Base-by-base conservation (phyloP, 2,329 filamentous ascomycete species). In the Pseudocercospora crystallina region DNA sequence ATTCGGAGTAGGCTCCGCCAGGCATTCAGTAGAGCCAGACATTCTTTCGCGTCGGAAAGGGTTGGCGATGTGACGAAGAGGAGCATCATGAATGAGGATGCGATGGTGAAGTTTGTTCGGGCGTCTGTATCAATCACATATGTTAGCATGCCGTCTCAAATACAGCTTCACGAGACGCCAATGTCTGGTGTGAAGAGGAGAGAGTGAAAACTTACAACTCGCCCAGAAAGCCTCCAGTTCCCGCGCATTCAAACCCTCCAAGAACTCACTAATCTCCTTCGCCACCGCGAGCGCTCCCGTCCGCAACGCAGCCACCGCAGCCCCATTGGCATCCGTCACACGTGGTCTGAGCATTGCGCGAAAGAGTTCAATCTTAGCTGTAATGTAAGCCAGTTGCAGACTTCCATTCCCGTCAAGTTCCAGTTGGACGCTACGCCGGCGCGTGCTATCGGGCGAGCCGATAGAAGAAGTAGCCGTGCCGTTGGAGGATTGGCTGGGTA, bases 291-390 rank as follows among this genome's bases (percentile, higher is more conserved):
- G 43, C 1, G 66, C 66, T 5, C 65, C 66, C 1, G 61, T 66
- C 4, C 66, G 58, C 8, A 69, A 34, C 1, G 66, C 66, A n/a
- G 58, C 56, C 14, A 65, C 58, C 1, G 65, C 66, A 8, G 55
- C 56, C 2, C 59, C 55, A 43, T 60, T 65, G 8, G 60, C 51
- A 40, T 66, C 62, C 10, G 61, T 61, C 3, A 60, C 56, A 20
- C 53, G 66, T 8, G 73, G 73, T 9, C 77, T 69, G 1, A 80
- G 68, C 45, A 80, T 74, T 4, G 73, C 73, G 2, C 77, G 73
- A 58, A 80, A 76, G 2, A 80, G 69, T 36, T 76, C 73, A 45
- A 80, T 76, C 49, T 79, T 77, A 0, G 77, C 75, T 0, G 76
- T 75, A 41, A 76, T 74, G 54, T 80, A 79, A 1, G 77, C 75